phyloP scores from a whole-genome alignment of 2,329 filamentous ascomycete species.

The Cercospora janseana region DNA sequence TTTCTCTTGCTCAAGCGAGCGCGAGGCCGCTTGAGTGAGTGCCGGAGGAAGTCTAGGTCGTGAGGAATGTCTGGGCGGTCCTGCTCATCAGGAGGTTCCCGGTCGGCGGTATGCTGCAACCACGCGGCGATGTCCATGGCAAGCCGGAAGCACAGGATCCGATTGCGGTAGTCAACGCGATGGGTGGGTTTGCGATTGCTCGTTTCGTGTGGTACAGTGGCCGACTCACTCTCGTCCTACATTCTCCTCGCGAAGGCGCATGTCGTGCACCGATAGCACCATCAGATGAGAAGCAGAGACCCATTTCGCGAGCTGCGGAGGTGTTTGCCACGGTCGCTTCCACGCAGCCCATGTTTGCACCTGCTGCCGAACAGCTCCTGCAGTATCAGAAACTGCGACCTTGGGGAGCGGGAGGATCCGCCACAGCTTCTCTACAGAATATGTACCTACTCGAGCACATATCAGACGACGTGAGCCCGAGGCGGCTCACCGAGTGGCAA shows the following conservation, averaged over 20 bases:
- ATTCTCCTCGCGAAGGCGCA: background rate
- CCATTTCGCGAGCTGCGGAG: too few relatives aligned
- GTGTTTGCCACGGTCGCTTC: too few relatives aligned
- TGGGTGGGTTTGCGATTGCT: conserved; percentile 10
- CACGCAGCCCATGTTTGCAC: too few relatives aligned
- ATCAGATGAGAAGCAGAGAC: too few relatives aligned
- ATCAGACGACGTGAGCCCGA: too few relatives aligned
- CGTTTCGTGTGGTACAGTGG: conserved; percentile 5
- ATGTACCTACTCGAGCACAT: too few relatives aligned
- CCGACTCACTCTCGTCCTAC: conserved; percentile 3
- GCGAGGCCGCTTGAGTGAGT: background rate
- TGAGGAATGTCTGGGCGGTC: conserved; percentile 27
- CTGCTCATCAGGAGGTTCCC: conserved; percentile 34
- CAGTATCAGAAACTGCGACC: too few relatives aligned
- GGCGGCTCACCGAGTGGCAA: too few relatives aligned
- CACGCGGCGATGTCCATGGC: conserved; percentile 48
- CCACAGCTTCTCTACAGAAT: too few relatives aligned
- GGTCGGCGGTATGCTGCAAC: conserved; percentile 44
- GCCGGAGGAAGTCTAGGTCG: conserved; percentile 28
- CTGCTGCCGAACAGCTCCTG: too few relatives aligned
- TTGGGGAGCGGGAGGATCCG: too few relatives aligned
- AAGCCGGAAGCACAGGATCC: conserved; percentile 15
- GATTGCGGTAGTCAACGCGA: background rate
- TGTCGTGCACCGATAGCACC: too few relatives aligned
- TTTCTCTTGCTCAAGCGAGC: conserved; percentile 34